Base-by-base conservation (phyloP, 192 early-diverging fungal species). In the Coemansia erecta region DNA sequence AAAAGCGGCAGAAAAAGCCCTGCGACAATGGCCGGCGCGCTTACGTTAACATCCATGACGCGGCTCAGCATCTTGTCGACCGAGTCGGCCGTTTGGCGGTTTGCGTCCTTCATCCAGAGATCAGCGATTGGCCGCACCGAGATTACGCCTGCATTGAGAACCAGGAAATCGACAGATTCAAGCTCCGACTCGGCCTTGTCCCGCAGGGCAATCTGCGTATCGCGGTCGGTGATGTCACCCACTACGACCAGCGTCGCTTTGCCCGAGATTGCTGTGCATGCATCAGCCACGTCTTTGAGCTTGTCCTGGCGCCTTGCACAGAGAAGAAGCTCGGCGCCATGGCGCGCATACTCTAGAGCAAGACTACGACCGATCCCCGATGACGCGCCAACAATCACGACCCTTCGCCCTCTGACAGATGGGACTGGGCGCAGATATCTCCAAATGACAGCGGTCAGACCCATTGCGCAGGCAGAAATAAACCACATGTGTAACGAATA, bases 351-450 rank as follows among this genome's bases (percentile, higher is more conserved):
- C 26, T 82, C 73, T 3, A 86, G 73, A 7, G 92, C 90, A 19
- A 86, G 55, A 21, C 83, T 71, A 4, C 72, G 68, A 1, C 92
- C 92, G 33, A 94, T 92, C 2, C 92, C 92, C 40, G 85, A 86
- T 14, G 87, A 90, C 18, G 87, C 89, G 0, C 92, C 92, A 19
- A 94, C 80, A 51, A 92, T 85, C 2, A 90, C 83, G 4, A 90
- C 89, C 37, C 66, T 54, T 51, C 82, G 75, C 0, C 65, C 61
- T 10, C 23, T 19, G 2, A 70, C 50, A 14, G 58, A 61, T 0
- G 77, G 64, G 0, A 55, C 61, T 5, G 70, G 58, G 9, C 58
- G 61, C 45, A 63, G 26, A 21, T 9, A n/a, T n/a, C 35, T 57
- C 41, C 61, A 61, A 28, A 69, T 18, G 10, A 56, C 19, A 2